Evolutionary conservation across 2,329 filamentous ascomycete genomes (phyloP).

Genomic region (Bipolaris sorokiniana): DNA sequence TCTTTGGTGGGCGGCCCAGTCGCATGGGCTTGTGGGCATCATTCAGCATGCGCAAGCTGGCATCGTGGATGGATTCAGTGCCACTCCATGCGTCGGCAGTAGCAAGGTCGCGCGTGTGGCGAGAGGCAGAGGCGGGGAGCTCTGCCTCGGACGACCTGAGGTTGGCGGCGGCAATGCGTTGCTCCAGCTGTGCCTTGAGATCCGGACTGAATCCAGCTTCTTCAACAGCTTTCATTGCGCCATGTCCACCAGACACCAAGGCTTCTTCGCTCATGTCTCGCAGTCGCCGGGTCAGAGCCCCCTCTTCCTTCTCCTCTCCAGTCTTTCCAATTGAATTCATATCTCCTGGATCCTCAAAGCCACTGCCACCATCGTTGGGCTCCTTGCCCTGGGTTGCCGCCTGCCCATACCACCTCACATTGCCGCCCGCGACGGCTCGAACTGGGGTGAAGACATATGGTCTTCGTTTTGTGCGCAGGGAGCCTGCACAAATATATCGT

Average conservation of each 20-base stretch:
- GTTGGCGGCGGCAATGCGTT: slow-evolving; percentile 62
- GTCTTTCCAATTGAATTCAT: not conserved
- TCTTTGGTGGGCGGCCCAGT: slow-evolving; percentile 23
- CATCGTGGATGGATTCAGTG: slow-evolving; percentile 73
- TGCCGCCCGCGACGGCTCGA: slow-evolving; percentile 12
- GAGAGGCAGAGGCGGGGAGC: slow-evolving; percentile 67
- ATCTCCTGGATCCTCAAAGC: slow-evolving; percentile 22
- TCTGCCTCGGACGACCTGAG: slow-evolving; percentile 62
- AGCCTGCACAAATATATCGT: slow-evolving; percentile 49
- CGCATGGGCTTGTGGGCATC: slow-evolving; percentile 63
- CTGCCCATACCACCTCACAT: slow-evolving; percentile 32
- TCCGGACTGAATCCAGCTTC: slow-evolving; percentile 69
- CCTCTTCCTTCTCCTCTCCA: slow-evolving; percentile 45
- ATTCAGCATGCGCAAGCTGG: slow-evolving; percentile 78
- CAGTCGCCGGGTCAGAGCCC: slow-evolving; percentile 65
- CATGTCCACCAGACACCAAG: slow-evolving; percentile 61
- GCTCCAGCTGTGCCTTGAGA: slow-evolving; percentile 63
- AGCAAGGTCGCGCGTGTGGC: slow-evolving; percentile 72
- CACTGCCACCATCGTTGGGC: slow-evolving; percentile 13
- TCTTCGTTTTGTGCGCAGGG: slow-evolving; percentile 44
- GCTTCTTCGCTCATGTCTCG: slow-evolving; percentile 66
- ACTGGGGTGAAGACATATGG: slow-evolving; percentile 13
- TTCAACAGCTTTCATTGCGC: slow-evolving; percentile 62
- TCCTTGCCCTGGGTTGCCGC: slow-evolving; percentile 26
- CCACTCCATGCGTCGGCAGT: slow-evolving; percentile 77